These are phyloP conservation scores for Tuber indicum DNA, from an alignment of 495 filamentous ascomycete genomes.

Conservation along the genomic window DNA sequence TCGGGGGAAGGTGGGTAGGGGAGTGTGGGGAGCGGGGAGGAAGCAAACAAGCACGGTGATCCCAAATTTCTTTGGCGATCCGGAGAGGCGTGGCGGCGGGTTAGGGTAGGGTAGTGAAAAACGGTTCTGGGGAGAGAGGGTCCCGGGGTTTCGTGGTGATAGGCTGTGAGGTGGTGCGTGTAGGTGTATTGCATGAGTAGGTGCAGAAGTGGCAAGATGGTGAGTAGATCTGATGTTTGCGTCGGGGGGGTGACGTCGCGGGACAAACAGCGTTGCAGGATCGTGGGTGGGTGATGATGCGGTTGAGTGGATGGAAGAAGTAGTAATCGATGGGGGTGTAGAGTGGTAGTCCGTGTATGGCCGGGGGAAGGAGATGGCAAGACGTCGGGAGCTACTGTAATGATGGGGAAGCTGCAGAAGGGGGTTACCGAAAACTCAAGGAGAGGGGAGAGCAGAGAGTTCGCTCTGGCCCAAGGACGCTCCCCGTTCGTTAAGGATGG, in stretches of 20 bases:
- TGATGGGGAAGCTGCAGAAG: not conserved
- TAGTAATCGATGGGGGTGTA: not conserved
- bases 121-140: not conserved
- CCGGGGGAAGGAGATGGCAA: not conserved
- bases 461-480: not conserved
- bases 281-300: not conserved
- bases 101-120: not conserved
- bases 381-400: not conserved
- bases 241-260: not conserved
- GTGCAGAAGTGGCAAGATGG: not conserved
- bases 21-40: too few species aligned
- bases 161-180: constrained; percentile 1
- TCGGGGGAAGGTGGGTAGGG: not conserved
- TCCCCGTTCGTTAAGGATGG: not conserved
- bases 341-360: not conserved
- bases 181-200: not conserved
- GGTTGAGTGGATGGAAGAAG: not conserved
- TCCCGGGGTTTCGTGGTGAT: not conserved
- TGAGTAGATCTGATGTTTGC: not conserved
- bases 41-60: not conserved
- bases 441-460: not conserved
- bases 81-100: not conserved
- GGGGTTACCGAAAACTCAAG: not conserved
- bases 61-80: constrained; percentile 3
- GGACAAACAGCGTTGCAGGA: not conserved